Evolutionary conservation across 164 flowering plant species (phyloP).

Genomic region (Chimonanthus salicifolius): DNA sequence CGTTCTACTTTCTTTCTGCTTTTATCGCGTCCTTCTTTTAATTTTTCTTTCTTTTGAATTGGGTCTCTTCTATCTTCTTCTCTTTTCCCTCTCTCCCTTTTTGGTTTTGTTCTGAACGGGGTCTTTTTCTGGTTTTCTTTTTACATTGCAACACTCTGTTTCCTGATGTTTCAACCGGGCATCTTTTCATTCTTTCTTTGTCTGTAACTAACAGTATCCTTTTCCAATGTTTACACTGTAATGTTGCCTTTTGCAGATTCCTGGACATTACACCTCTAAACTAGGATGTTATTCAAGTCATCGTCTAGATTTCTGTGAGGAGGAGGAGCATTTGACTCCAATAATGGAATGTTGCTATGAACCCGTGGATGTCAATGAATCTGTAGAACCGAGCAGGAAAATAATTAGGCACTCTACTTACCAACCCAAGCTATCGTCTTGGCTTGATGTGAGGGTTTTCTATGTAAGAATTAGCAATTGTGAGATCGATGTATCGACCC

Average conservation of each 20-base stretch:
- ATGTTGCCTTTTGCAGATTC: not conserved
- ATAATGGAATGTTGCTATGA: constrained; percentile 39
- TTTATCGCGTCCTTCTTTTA: not conserved
- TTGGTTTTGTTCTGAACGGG: not conserved
- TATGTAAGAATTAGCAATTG: constrained; percentile 70
- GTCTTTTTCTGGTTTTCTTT: not conserved
- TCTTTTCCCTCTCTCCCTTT: not conserved
- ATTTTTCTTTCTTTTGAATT: too few relatives aligned
- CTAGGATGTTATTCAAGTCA: constrained; percentile 12
- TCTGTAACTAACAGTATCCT: not conserved
- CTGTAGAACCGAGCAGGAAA: constrained; percentile 24
- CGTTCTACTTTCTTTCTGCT: not conserved
- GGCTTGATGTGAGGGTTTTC: constrained; percentile 82
- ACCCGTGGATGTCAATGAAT: constrained; percentile 27
- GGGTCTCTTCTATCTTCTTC: not conserved
- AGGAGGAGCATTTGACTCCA: constrained; percentile 12
- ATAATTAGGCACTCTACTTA: constrained; percentile 20
- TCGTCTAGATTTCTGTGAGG: constrained; percentile 15
- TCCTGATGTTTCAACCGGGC: not conserved
- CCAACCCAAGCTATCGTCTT: constrained; percentile 40
- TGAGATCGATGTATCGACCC: constrained; percentile 58
- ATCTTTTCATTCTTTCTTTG: not conserved
- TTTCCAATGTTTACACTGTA: not conserved
- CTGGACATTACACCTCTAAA: constrained; percentile 7
- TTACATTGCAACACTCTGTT: not conserved